These are phyloP conservation scores for Friedmanniomyces simplex DNA, from an alignment of 495 filamentous ascomycete species.

Conservation along the genomic window DNA sequence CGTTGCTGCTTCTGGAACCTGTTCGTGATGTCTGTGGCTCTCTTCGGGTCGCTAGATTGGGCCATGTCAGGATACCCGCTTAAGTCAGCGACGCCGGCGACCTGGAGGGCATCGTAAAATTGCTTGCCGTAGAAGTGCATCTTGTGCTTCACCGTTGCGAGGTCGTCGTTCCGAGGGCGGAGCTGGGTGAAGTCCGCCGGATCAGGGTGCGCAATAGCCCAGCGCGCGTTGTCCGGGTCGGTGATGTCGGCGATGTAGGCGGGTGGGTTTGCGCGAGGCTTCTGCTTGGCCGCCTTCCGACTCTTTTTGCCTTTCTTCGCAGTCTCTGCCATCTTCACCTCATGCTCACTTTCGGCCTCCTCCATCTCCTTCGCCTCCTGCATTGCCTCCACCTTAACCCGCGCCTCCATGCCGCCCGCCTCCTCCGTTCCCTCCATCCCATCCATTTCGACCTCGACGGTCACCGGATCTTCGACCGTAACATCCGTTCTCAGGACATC, in stretches of 20 bases:
- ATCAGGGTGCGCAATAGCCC: background rate
- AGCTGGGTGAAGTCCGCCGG: background rate
- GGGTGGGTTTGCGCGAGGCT: background rate
- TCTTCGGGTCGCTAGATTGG: background rate
- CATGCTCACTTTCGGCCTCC: too few relatives aligned
- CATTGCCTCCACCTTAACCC: too few relatives aligned
- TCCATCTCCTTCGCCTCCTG: too few relatives aligned
- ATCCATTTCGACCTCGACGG: too few relatives aligned
- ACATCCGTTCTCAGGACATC: too few relatives aligned
- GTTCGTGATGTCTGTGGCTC: background rate
- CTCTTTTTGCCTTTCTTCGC: background rate
- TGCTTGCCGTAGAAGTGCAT: background rate
- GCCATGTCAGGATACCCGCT: background rate
- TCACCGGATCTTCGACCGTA: too few relatives aligned
- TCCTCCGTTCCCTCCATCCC: too few relatives aligned
- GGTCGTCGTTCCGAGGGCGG: background rate
- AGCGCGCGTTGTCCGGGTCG: background rate
- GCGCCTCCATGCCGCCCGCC: too few relatives aligned
- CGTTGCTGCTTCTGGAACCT: slow-evolving; percentile 1
- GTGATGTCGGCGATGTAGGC: background rate
- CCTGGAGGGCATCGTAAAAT: background rate
- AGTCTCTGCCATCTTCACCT: too few relatives aligned
- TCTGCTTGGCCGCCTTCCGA: background rate
- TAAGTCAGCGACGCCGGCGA: background rate
- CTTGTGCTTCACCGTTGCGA: background rate